phyloP scores from a whole-genome alignment of 1,139 yeast species.

The Pichia sp. region DNA sequence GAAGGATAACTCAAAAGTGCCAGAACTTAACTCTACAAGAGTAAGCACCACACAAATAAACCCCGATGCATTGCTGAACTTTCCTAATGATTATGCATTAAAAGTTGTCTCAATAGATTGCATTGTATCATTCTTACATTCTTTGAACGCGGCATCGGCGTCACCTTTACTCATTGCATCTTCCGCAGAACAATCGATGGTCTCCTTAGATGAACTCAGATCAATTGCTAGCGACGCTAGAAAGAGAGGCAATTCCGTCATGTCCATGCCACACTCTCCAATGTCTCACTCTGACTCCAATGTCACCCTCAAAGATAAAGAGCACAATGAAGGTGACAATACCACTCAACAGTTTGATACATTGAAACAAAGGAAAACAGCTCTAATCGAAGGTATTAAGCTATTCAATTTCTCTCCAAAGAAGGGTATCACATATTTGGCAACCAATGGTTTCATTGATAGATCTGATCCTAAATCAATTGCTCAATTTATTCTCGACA shows the following conservation, averaged over 20 bases:
- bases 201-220: slow-evolving; percentile 9
- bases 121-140: slow-evolving; percentile 74
- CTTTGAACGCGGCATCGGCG: slow-evolving; percentile 85
- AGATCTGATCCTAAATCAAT: slow-evolving; percentile 57
- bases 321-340: slow-evolving; percentile 29
- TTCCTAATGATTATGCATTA: slow-evolving; percentile 76
- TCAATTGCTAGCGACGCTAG: slow-evolving; percentile 11
- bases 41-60: slow-evolving; percentile 55
- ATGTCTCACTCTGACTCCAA: slow-evolving; percentile 7
- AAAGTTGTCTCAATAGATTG: slow-evolving; percentile 77
- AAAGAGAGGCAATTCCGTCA: slow-evolving; percentile 15
- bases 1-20: slow-evolving; percentile 65
- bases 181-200: neutral
- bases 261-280: slow-evolving; percentile 12
- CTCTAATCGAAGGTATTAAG: slow-evolving; percentile 67
- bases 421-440: slow-evolving; percentile 60
- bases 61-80: slow-evolving; percentile 46
- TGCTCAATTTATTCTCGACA: slow-evolving; percentile 66
- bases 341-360: slow-evolving; percentile 65
- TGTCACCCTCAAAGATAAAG: slow-evolving; percentile 1
- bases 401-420: slow-evolving; percentile 83
- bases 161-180: slow-evolving; percentile 19
- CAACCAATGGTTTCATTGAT: slow-evolving; percentile 56
- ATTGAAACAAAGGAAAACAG: slow-evolving; percentile 76
- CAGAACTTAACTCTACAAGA: slow-evolving; percentile 67